Evolutionary conservation across 805 yeast genomes (phyloP), one percentile per base, ranked within the genome.

Genomic region (Kregervanrija fluxuum): DNA sequence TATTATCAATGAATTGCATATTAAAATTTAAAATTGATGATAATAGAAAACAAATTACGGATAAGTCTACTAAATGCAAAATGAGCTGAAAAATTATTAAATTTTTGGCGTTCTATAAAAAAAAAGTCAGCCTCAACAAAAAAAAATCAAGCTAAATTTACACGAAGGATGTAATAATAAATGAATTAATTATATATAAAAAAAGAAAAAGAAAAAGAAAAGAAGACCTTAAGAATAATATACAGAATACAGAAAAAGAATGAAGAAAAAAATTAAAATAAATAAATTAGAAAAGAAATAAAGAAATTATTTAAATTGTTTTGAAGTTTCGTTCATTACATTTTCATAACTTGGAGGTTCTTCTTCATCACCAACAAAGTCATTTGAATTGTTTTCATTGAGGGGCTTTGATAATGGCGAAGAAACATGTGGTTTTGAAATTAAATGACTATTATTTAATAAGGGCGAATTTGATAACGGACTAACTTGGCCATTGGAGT

Each of bases 331-430:
- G 43, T 50, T 55, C 61, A 65, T 62, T 8, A 61, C 67, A 28
- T 59, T 59, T 32, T 64, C 68, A 42, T 65, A 65, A 41, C 63
- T 60, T 42, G 69, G 69, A 17, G 69, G 69, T 2, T 60, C 62
- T 31, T 56, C 60, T 3, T 45, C 40, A 35, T 40, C 33, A 12
- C 32, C 13, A 13, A 5, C n/a, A 8, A 13, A 30, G 8, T 46
- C 45, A 15, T 40, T 43, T 16, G 22, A 37, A 31, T 15, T 16
- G 2, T 35, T 35, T 12, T 41, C 30, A 30, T 47, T 41, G 8
- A 17, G 30, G 13, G 37, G 16, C 2, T n/a, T 11, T 13, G 40
- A 16, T 16, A 38, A 14, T 11, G 45, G 42, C 17, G 48, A 44
- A 5, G 48, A 36, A 17, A 43, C 35, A 13, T 14, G 15, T 17